Base-by-base conservation (phyloP, 1,284 basidiomycete species). In the Ceratobasidium sp. region DNA sequence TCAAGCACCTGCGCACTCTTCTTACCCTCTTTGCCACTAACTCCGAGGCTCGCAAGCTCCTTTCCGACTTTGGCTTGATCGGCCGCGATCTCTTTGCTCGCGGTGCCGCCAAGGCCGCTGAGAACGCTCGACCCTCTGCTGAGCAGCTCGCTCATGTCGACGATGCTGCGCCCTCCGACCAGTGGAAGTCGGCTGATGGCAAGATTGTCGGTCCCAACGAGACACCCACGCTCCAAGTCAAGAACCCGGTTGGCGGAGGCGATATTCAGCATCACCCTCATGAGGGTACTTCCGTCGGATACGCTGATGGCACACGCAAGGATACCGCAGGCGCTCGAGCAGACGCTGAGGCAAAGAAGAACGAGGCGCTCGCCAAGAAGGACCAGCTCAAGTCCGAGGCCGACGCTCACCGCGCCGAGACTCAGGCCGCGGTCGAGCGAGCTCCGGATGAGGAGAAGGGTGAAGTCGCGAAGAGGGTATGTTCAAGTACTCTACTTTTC, bases 31-130 rank as follows among this genome's bases (percentile, higher is more conserved):
- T 98, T 82, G 88, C 95, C 81, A 97, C 96, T 84, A 98, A 97
- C 87, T 93, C 92, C 0, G 97, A 98, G 86, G 93, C 95, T 53
- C 93, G 96, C 83, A 98, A 98, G 86, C 92, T 97, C 71, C 85
- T 96, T 75, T 90, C 90, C 46, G 96, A 97, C 85, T 91, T 95
- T 81, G 91, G 91, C 40, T 84, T 95, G 80, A 92, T 97, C 78
- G 95, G 95, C 0, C 93, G 96, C 77, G 95, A 97, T 86, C 87
- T 98, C 78, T 92, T 97, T 80, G 92, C 95, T 23, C 92, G 91
- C 69, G 91, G 91, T 40, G 93, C 94, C 0, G 85, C 88, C 81
- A 94, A 96, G 85, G 93, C 90, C 10, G 94, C 95, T 20, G 89
- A 91, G 76, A 85, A 85, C 42, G 87, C 95, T 61, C 91, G 93